Conservation (phyloP, 2,329 filamentous ascomycete species). For the Delphinella strobiligena region DNA sequence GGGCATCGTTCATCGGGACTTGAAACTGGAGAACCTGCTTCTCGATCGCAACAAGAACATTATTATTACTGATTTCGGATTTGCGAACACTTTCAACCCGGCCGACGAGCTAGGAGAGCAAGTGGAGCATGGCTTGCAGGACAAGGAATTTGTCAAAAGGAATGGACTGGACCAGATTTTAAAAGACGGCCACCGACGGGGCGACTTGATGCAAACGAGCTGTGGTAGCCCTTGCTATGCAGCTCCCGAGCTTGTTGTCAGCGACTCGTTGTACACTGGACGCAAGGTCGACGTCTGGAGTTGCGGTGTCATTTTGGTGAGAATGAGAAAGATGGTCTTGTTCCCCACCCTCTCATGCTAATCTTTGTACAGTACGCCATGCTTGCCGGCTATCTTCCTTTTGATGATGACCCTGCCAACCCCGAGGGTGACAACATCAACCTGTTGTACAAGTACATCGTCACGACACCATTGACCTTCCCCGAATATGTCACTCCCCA, state of each 20-base stretch:
- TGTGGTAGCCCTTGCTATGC: slow-evolving; percentile 98
- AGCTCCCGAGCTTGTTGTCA: slow-evolving; percentile 91
- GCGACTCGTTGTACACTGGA: slow-evolving; percentile 92
- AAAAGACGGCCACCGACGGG: slow-evolving; percentile 61
- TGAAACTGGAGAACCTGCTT: slow-evolving; percentile 92
- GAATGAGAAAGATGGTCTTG: no score
- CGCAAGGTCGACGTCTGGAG: slow-evolving; percentile 99
- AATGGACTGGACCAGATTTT: slow-evolving; percentile 66
- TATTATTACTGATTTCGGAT: slow-evolving; percentile 98
- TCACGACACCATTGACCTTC: slow-evolving; percentile 91
- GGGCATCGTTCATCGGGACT: slow-evolving; percentile 91
- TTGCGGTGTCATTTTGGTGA: slow-evolving; percentile 92
- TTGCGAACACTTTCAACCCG: slow-evolving; percentile 93
- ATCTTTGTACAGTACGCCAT: slow-evolving; percentile 70
- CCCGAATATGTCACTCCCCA: slow-evolving; percentile 98
- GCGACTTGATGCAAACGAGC: slow-evolving; percentile 97
- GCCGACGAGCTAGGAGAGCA: slow-evolving; percentile 79
- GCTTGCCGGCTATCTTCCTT: slow-evolving; percentile 93
- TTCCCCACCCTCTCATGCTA: slow-evolving; percentile 1
- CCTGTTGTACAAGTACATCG: slow-evolving; percentile 97
- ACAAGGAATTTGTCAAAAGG: slow-evolving; percentile 78
- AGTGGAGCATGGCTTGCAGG: slow-evolving; percentile 74
- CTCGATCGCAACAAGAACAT: slow-evolving; percentile 96
- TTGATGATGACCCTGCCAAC: slow-evolving; percentile 96
- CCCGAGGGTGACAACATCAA: slow-evolving; percentile 99